phyloP scores from a whole-genome alignment of 1,139 yeast genomes.

The Yamadazyma blattariae region DNA sequence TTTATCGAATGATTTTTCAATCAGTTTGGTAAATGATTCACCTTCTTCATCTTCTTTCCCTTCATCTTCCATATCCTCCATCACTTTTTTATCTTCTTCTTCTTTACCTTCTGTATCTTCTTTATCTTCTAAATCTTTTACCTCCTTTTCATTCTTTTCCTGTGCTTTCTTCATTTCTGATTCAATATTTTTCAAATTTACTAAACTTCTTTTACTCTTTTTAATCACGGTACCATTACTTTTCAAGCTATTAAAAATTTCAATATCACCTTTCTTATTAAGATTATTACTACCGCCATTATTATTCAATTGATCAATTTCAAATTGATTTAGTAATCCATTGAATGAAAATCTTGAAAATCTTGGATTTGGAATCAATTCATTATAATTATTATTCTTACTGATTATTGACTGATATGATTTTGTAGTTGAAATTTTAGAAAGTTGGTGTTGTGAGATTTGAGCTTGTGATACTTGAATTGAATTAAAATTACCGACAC shows the following conservation, averaged over 20 bases:
- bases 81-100: not conserved
- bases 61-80: not conserved
- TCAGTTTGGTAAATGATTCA: too few species aligned
- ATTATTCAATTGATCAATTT: conserved; percentile 10
- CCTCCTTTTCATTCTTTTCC: not conserved
- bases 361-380: conserved; percentile 42
- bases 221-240: conserved; percentile 33
- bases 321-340: conserved; percentile 28
- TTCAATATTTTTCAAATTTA: conserved; percentile 32
- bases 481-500: too few species aligned
- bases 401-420: not conserved
- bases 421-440: too few species aligned
- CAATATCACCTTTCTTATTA: conserved; percentile 25
- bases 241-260: conserved; percentile 22
- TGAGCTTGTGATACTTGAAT: too few species aligned
- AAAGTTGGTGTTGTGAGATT: too few species aligned
- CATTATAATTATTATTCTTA: too few species aligned
- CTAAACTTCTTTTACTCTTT: conserved; percentile 18
- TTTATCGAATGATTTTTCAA: too few species aligned
- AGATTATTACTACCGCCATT: too few species aligned
- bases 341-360: conserved; percentile 45
- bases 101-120: conserved; percentile 5
- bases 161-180: conserved; percentile 17
- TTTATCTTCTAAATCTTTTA: not conserved
- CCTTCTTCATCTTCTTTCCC: too few species aligned